Base-by-base conservation (phyloP, 495 filamentous ascomycete genomes). In the Trichoderma reesei region DNA sequence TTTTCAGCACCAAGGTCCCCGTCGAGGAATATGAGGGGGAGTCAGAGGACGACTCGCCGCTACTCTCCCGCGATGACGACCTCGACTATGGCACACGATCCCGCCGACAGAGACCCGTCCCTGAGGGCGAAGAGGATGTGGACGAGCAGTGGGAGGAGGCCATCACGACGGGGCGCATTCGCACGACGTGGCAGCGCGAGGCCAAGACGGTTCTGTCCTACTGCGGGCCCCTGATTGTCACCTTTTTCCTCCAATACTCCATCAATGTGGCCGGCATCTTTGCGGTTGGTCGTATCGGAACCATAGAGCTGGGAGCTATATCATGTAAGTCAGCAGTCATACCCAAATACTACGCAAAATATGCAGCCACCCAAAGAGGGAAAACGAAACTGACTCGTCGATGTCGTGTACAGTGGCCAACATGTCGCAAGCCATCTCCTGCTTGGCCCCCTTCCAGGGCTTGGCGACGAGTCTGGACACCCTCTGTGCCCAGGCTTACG, bases 401-500 rank as follows among this genome's bases (percentile, higher is more conserved):
- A 39, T 11, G 1, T 39, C 33, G 7, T 39, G 33, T 16, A 37
- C 18, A 60, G 63, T 89, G 39, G 86, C 83, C 10, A 85, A 79
- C 72, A 88, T 89, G 86, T 88, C 85, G 3, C 84, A 83, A 41
- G 88, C 83, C 65, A 91, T 91, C 68, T 85, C 88, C 11, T 88
- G 88, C 5, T 89, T 86, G 71, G 85, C 87, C 18, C 78, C 88
- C 13, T 89, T 86, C 70, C 85, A 89, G 67, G 88, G 88, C 14
- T 76, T 91, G 61, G 82, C 87, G 9, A 91, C 88, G 10, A 85
- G 83, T 65, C 76, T 91, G 33, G 88, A 91, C 70, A 91, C 88
- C 0, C 80, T 91, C 9, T 91, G 88, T 68, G 82, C 88, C 0
- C 88, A 91, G 72, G 87, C 88, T 0, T 91, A 89, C 70, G 88